A percentile compares a stretch with the other conserved stretches of the same genome.
Evolutionary conservation across 805 yeast genomes (phyloP).

Genomic region (Candida sakaeoensis): DNA sequence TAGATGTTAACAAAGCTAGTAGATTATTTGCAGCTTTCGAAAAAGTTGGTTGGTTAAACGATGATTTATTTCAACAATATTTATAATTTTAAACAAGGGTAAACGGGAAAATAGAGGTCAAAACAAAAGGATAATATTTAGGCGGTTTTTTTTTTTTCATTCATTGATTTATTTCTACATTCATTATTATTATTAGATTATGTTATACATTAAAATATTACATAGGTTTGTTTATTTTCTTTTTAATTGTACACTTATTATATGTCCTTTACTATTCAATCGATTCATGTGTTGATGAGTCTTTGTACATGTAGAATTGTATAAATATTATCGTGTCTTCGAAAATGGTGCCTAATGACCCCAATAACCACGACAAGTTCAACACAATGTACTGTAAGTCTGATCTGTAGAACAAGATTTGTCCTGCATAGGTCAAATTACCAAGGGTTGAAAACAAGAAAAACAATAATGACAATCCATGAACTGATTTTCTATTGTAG

Average conservation of each 20-base stretch:
- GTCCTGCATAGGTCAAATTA: constrained; percentile 70
- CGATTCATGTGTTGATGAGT: constrained; percentile 9
- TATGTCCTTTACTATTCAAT: background rate
- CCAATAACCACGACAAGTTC: constrained; percentile 74
- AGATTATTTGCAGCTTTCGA: constrained; percentile 87
- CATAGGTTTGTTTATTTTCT: constrained; percentile 2
- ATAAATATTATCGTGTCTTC: constrained; percentile 65
- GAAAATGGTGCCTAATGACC: constrained; percentile 71
- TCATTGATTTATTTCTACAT: too few relatives aligned
- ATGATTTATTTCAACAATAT: constrained; percentile 53
- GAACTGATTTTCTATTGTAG: constrained; percentile 69
- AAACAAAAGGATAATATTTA: background rate
- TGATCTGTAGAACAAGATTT: constrained; percentile 61
- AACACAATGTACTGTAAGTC: constrained; percentile 57
- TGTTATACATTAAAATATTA: too few relatives aligned
- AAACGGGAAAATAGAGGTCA: background rate
- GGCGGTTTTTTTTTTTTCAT: constrained; percentile 5
- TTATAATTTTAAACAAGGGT: too few relatives aligned
- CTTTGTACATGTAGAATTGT: constrained; percentile 63
- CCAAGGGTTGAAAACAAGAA: constrained; percentile 73
- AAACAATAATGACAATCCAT: constrained; percentile 81
- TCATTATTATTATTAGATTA: too few relatives aligned
- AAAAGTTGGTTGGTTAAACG: constrained; percentile 88
- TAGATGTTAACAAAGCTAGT: constrained; percentile 95
- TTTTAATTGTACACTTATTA: background rate